Evolutionary conservation across 371 early-diverging fungal species (phyloP).

Genomic region (Actinomucor elegans): DNA sequence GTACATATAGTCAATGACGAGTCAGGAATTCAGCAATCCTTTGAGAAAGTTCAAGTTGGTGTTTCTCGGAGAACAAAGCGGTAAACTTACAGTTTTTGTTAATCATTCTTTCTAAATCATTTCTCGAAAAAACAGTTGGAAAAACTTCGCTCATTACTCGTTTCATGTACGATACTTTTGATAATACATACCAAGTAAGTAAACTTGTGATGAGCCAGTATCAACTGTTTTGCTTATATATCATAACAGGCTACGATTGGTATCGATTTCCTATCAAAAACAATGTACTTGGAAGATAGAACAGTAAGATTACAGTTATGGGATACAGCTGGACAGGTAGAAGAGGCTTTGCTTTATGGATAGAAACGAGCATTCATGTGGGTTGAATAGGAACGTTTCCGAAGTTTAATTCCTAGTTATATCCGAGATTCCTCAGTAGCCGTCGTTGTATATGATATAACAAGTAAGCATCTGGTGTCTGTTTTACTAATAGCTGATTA

Average conservation of each 20-base stretch:
- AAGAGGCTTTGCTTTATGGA: too few species aligned
- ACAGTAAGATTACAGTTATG: constrained; percentile 96
- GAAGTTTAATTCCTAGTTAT: constrained; percentile 96
- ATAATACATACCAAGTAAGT: constrained; percentile 88
- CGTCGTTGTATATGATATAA: constrained; percentile 95
- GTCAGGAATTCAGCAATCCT: constrained; percentile 59
- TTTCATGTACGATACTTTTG: constrained; percentile 98
- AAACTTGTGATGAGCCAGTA: not conserved
- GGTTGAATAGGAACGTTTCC: constrained; percentile 90
- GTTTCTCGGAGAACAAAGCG: constrained; percentile 96
- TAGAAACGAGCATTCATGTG: too few species aligned
- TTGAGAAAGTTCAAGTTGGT: constrained; percentile 91
- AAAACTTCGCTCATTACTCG: constrained; percentile 98
- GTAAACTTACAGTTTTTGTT: constrained; percentile 43
- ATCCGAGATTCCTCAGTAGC: constrained; percentile 98
- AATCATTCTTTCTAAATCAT: not conserved
- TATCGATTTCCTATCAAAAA: constrained; percentile 98
- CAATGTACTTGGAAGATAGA: constrained; percentile 95
- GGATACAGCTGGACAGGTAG: constrained; percentile 99
- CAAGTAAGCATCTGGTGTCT: constrained; percentile 60
- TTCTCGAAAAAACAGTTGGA: constrained; percentile 69
- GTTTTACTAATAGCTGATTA: too few species aligned
- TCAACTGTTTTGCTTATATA: not conserved
- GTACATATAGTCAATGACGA: constrained; percentile 17
- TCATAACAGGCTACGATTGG: constrained; percentile 96